phyloP scores from a whole-genome alignment of 495 filamentous ascomycete genomes.

The Lasiosphaeria ovina region DNA sequence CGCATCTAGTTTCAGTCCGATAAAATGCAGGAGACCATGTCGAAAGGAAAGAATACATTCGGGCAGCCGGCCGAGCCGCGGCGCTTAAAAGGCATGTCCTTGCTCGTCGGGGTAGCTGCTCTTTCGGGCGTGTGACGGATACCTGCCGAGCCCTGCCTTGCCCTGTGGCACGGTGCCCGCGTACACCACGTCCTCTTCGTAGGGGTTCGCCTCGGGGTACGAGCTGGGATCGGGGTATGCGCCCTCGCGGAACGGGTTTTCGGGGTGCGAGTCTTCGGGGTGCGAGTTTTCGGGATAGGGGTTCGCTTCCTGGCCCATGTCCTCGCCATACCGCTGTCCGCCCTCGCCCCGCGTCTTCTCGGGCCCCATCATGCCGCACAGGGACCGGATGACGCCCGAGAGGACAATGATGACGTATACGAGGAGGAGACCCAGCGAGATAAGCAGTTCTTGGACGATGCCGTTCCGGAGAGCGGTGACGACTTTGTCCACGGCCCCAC shows the following conservation, averaged over 20 bases:
- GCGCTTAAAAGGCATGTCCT: slow-evolving; percentile 18
- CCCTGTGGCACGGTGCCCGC: slow-evolving; percentile 25
- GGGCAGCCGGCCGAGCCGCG: not conserved
- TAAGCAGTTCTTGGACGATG: slow-evolving; percentile 72
- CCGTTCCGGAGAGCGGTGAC: slow-evolving; percentile 58
- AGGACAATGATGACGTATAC: slow-evolving; percentile 76
- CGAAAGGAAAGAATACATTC: not conserved
- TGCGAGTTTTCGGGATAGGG: not conserved
- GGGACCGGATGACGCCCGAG: slow-evolving; percentile 65
- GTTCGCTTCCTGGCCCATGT: not conserved
- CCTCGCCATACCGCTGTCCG: slow-evolving; percentile 33
- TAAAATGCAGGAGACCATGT: too few relatives aligned
- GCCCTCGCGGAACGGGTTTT: too few relatives aligned
- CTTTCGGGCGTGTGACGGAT: slow-evolving; percentile 27
- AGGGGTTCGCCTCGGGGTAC: not conserved
- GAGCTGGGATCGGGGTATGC: not conserved
- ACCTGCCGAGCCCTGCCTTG: slow-evolving; percentile 17
- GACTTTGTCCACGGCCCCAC: slow-evolving; percentile 66
- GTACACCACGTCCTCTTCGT: slow-evolving; percentile 21
- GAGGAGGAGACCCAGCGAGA: slow-evolving; percentile 66
- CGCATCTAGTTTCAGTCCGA: too few relatives aligned
- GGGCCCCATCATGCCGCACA: slow-evolving; percentile 48
- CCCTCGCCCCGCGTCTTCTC: slow-evolving; percentile 55
- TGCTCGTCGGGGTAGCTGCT: slow-evolving; percentile 32
- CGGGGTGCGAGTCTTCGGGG: too few relatives aligned